phyloP scores from a whole-genome alignment of 106 monocot species.

The Dendrobium chrysotoxum region DNA sequence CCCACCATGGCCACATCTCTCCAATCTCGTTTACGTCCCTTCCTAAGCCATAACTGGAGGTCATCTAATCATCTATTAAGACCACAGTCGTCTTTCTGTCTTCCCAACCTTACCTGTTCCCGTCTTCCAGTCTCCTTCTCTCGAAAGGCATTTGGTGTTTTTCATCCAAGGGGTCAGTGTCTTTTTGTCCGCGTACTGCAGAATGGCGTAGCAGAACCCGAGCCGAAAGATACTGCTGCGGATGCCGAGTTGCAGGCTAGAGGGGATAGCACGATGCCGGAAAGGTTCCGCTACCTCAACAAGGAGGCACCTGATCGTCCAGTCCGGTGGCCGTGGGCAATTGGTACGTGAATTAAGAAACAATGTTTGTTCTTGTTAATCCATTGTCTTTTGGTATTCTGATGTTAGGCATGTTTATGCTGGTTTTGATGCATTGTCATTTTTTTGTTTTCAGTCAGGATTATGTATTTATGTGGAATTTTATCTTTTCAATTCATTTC shows the following conservation, averaged over 20 bases:
- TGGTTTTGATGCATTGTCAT: not conserved
- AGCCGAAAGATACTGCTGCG: not conserved
- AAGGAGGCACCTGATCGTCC: constrained; percentile 38
- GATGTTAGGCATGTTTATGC: not conserved
- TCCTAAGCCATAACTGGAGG: constrained; percentile 11
- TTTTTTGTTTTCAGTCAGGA: not conserved
- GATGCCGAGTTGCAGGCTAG: constrained; percentile 17
- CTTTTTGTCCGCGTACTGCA: not conserved
- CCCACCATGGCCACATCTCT: constrained; percentile 22
- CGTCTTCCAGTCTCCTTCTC: not conserved
- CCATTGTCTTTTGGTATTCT: not conserved
- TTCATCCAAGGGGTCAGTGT: not conserved
- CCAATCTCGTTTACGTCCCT: constrained; percentile 8
- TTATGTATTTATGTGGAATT: not conserved
- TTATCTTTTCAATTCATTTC: not conserved
- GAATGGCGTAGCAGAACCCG: constrained; percentile 6
- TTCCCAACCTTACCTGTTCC: not conserved
- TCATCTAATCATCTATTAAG: constrained; percentile 2
- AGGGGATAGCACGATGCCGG: constrained; percentile 48
- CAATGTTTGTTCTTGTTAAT: not conserved
- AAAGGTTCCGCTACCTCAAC: constrained; percentile 33
- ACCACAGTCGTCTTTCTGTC: not conserved
- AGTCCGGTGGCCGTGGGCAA: constrained; percentile 40
- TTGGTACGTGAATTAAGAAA: constrained; percentile 13
- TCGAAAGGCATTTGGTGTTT: not conserved